A percentile compares a stretch with the other conserved stretches of the same genome.
Evolutionary conservation across 441 rosid species (phyloP).

Genomic region (Isatis lusitanica): DNA sequence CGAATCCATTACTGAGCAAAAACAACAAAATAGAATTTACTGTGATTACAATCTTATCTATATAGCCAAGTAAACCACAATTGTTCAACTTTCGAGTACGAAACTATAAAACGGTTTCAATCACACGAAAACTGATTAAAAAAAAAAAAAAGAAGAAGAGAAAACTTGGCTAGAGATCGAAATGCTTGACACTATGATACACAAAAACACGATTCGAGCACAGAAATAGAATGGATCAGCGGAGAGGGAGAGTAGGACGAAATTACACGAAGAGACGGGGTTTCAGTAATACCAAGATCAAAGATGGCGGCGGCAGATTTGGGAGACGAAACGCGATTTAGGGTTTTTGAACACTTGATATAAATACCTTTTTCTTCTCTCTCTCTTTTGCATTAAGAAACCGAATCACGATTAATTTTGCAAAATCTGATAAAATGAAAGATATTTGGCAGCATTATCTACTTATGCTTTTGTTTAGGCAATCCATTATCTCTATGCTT

Average conservation of each 20-base stretch:
- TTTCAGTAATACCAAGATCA: constrained; percentile 27
- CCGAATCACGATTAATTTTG: not conserved
- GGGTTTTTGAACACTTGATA: constrained; percentile 37
- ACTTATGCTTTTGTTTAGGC: not conserved
- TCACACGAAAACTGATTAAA: not conserved
- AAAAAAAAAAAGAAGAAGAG: not conserved
- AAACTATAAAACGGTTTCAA: constrained; percentile 4
- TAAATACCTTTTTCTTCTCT: constrained; percentile 20
- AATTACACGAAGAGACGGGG: not conserved
- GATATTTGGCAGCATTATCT: not conserved
- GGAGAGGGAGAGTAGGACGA: not conserved
- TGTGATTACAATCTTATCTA: not conserved
- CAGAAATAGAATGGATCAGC: constrained; percentile 5
- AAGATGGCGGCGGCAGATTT: constrained; percentile 36
- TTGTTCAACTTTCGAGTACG: not conserved
- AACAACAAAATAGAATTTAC: not conserved
- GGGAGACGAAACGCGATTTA: constrained; percentile 24
- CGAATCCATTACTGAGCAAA: constrained; percentile 39
- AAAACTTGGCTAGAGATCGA: constrained; percentile 13
- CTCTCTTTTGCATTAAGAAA: constrained; percentile 18
- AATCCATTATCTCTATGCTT: not conserved
- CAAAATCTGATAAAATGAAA: not conserved
- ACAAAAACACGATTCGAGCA: not conserved
- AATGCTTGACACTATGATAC: constrained; percentile 28
- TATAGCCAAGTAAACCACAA: not conserved